phyloP scores from a whole-genome alignment of 768 basidiomycete genomes.

The Mycena amicta region DNA sequence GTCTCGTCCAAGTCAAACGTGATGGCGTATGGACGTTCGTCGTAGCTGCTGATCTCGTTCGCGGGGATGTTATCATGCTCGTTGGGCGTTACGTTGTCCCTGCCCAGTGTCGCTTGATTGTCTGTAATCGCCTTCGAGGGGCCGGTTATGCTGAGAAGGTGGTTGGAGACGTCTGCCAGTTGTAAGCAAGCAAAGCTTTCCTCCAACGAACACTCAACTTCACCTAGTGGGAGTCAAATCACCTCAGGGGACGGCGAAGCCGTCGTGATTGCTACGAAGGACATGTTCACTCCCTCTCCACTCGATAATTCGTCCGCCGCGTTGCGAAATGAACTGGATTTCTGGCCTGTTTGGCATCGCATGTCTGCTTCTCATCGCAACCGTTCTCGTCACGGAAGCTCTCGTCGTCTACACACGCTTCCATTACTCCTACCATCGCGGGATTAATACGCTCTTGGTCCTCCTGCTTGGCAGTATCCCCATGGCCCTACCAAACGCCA shows the following conservation, averaged over 20 bases:
- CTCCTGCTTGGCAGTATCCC: slow-evolving; percentile 99
- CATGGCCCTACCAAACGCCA: slow-evolving; percentile 97
- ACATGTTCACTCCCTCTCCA: slow-evolving; percentile 73
- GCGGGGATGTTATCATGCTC: slow-evolving; percentile 95
- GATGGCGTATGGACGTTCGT: slow-evolving; percentile 86
- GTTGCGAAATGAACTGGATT: too few species aligned
- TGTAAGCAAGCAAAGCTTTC: slow-evolving; percentile 55
- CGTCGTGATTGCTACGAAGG: slow-evolving; percentile 93
- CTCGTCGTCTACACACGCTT: slow-evolving; percentile 90
- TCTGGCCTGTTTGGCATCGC: too few species aligned
- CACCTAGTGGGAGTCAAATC: slow-evolving; percentile 83
- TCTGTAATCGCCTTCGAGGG: slow-evolving; percentile 94
- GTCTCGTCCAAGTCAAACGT: slow-evolving; percentile 71
- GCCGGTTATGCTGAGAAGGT: slow-evolving; percentile 91
- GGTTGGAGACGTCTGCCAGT: slow-evolving; percentile 92
- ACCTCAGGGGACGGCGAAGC: slow-evolving; percentile 98
- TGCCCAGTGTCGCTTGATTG: slow-evolving; percentile 93
- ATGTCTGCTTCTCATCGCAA: slow-evolving; percentile 92
- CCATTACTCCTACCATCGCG: slow-evolving; percentile 87
- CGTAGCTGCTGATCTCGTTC: slow-evolving; percentile 86
- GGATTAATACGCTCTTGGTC: slow-evolving; percentile 94
- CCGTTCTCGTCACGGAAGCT: slow-evolving; percentile 90
- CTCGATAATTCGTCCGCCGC: too few species aligned
- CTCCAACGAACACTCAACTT: neutral
- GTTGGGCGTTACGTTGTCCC: slow-evolving; percentile 98